Base-by-base conservation (phyloP, 2,329 filamentous ascomycete genomes). In the Corynespora cassiicola region DNA sequence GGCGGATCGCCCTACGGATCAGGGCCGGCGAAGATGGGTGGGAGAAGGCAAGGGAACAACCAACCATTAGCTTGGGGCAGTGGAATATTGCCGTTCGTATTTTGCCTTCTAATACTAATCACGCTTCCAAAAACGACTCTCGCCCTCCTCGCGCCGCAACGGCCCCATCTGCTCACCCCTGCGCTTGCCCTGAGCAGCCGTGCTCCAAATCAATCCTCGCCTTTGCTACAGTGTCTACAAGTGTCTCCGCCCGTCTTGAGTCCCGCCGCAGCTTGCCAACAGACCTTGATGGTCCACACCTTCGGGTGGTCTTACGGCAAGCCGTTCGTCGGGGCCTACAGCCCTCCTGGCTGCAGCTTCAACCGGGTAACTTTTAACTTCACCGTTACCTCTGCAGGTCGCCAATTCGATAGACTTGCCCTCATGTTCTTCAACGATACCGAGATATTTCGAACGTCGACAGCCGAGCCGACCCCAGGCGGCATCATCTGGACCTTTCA, bases 391-490 rank as follows among this genome's bases (percentile, higher is more conserved):
- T 87, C 85, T 7, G 72, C 75, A 45, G 89, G 89, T 1, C 77
- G 80, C 3, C 89, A 95, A 54, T 91, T 80, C 65, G 89, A 95
- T 62, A 79, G 88, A 24, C 75, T 92, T 7, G 89, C 82, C 4
- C 66, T 86, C 20, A 84, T 94, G 77, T 94, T 85, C 55, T 74
- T 94, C 23, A 82, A 82, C 25, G 86, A 92, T 62, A 82, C 80
- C 7, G 88, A 95, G 63, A 77, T 95, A n/a, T 94, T 87, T 75
- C 77, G 88, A 16, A 91, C 88, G 2, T 90, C 87, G 5, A 95
- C 89, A 1, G 87, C 88, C 4, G 87, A 95, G 69, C 88, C 89
- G 1, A 88, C 82, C 0, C 50, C 71, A 4, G 76, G 76, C 15
- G 88, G 88, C 6, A 90, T 94, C 46, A 71, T 78, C 28, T 92